Base-by-base conservation (phyloP, 2,329 filamentous ascomycete genomes). In the Colletotrichum sp. region DNA sequence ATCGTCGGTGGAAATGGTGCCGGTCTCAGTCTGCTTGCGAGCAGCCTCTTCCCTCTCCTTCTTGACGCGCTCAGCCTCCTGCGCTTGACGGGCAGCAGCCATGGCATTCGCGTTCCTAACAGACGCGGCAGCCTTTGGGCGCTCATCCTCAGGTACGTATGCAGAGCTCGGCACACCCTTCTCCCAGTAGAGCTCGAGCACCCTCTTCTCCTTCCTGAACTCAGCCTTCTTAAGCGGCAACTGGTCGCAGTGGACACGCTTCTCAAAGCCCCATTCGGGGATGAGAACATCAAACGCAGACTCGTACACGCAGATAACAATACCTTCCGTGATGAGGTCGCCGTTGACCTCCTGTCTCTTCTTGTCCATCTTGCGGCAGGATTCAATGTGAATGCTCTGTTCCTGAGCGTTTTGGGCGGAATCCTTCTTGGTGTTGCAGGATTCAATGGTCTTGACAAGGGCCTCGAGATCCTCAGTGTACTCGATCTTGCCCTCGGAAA, bases 361-460 rank as follows among this genome's bases (percentile, higher is more conserved):
- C 88, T 95, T 96, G 86, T 98, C 96, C 95, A 99, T 98, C 80
- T 93, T 93, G 80, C 97, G 94, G 89, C 97, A 99, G 7, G 96
- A 95, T 84, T 98, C 97, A 78, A 99, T 98, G 86, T 99, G 97
- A 66, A 99, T 96, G 85, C 97, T 98, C 87, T 99, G 97, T 85
- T 99, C 97, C 85, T 99, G 97, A 16, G 97, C 97, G 81, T 95
- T 97, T 87, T 98, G 96, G 2, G 97, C 96, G 15, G 96, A 98
- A 83, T 99, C 97, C 86, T 98, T 99, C 93, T 98, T 99, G 83
- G 95, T 98, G 88, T 99, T 99, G 90, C 95, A 98, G 79, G 95
- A 92, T 85, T 99, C 97, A 10, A 96, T 94, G 66, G 94, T 98
- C 91, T 98, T 99, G 80, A 93, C 93, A 56, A 99, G 89, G 73